Conservation (phyloP, 768 basidiomycete species). For the Lactifluus pinguis region DNA sequence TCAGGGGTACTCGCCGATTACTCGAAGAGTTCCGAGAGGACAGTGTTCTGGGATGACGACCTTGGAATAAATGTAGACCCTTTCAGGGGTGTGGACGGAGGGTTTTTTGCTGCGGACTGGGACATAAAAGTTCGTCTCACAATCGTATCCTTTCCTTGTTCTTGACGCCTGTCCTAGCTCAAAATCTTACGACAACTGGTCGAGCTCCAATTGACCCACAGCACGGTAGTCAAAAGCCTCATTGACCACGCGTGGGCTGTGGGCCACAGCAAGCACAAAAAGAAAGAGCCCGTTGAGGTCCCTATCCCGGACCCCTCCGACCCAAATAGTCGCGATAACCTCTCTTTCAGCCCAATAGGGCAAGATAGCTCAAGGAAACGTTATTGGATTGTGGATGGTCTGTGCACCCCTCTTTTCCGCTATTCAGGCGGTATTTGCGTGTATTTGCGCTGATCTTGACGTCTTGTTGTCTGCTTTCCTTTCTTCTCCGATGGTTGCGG, state of each 20-base stretch:
- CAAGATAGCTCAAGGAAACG: constrained; percentile 70
- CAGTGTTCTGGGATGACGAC: constrained; percentile 74
- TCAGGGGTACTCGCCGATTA: constrained; percentile 60
- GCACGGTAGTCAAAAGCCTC: constrained; percentile 52
- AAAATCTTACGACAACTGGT: constrained; percentile 77
- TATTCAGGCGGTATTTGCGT: constrained; percentile 46
- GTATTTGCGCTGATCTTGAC: constrained; percentile 46
- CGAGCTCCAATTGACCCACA: constrained; percentile 71
- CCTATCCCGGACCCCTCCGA: constrained; percentile 47
- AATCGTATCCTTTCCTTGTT: constrained; percentile 20
- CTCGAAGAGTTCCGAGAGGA: constrained; percentile 64
- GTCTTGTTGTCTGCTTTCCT: constrained; percentile 29
- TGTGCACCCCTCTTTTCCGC: constrained; percentile 42
- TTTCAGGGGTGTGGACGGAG: constrained; percentile 53
- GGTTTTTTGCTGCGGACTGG: constrained; percentile 77
- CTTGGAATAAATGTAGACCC: constrained; percentile 63
- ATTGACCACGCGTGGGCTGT: constrained; percentile 87
- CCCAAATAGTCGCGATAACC: constrained; percentile 53
- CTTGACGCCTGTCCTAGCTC: constrained; percentile 42
- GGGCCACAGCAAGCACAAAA: constrained; percentile 77
- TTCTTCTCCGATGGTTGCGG: constrained; percentile 36
- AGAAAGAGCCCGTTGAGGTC: constrained; percentile 49
- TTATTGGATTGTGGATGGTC: constrained; percentile 85
- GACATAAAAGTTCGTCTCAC: constrained; percentile 58
- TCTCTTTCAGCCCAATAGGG: constrained; percentile 64